Evolutionary conservation across 345 rosid species (phyloP).

Genomic region (Salix dunnii): DNA sequence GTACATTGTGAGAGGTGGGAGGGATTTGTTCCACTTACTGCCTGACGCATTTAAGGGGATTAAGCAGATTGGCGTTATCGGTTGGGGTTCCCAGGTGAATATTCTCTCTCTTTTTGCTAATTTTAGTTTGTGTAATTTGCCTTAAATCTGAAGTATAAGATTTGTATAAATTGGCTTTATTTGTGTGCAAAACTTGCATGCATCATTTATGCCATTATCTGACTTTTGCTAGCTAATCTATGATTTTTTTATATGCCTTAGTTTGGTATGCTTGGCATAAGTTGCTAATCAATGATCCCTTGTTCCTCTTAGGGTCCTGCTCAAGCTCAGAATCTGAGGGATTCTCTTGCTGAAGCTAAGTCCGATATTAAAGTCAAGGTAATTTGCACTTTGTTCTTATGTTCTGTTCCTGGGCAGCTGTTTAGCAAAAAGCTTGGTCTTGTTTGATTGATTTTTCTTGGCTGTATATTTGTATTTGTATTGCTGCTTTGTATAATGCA

Average conservation of each 20-base stretch:
- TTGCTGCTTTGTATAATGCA: conserved; percentile 6
- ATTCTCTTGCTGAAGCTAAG: conserved; percentile 81
- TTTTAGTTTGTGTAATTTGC: not conserved
- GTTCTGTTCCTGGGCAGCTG: not conserved
- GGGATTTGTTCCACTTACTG: conserved; percentile 77
- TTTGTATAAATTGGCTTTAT: not conserved
- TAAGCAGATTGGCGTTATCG: conserved; percentile 91
- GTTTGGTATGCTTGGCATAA: not conserved
- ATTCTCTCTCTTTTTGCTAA: not conserved
- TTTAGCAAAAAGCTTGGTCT: not conserved
- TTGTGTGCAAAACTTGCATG: not conserved
- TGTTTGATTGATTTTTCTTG: not conserved
- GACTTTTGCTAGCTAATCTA: not conserved
- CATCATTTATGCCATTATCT: not conserved
- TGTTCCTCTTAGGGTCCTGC: conserved; percentile 61
- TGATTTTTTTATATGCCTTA: not conserved
- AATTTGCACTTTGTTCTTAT: not conserved
- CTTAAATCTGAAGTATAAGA: not conserved
- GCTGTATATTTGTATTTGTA: not conserved
- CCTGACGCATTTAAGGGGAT: conserved; percentile 82
- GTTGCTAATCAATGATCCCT: not conserved
- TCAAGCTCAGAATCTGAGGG: conserved; percentile 91
- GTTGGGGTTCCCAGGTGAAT: conserved; percentile 91
- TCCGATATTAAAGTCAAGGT: conserved; percentile 87
- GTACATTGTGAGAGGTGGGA: conserved; percentile 98